Evolutionary conservation across 176 grass and related monocot species (phyloP).

Genomic region (Hyparrhenia diplandra): DNA sequence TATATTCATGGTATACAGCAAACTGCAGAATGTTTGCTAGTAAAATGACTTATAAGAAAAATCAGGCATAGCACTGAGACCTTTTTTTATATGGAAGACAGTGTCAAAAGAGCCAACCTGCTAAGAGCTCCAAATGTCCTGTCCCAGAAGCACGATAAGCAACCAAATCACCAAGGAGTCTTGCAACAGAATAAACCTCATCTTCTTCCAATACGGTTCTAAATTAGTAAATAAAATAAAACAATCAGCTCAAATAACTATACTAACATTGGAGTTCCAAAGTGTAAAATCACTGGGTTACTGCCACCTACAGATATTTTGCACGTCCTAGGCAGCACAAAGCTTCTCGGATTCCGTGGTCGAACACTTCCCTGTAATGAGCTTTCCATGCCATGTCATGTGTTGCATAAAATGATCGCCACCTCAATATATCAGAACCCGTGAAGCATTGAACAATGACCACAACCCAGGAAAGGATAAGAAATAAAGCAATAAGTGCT

Average conservation of each 20-base stretch:
- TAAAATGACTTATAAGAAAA: background rate
- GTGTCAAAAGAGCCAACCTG: constrained; percentile 53
- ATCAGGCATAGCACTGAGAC: background rate
- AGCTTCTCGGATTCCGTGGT: constrained; percentile 96
- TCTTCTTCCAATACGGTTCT: constrained; percentile 96
- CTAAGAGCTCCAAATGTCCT: constrained; percentile 90
- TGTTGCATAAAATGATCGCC: constrained; percentile 95
- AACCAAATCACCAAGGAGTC: constrained; percentile 91
- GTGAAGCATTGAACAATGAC: constrained; percentile 82
- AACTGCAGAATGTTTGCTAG: constrained; percentile 7
- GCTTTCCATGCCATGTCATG: constrained; percentile 99
- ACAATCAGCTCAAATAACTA: background rate
- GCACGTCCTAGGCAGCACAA: constrained; percentile 89
- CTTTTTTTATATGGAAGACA: constrained; percentile 5
- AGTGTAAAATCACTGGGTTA: constrained; percentile 26
- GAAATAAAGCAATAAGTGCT: constrained; percentile 61
- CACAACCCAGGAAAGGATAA: constrained; percentile 75
- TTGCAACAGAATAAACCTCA: constrained; percentile 94
- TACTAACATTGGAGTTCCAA: constrained; percentile 15
- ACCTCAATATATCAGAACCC: constrained; percentile 87
- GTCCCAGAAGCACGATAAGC: constrained; percentile 99
- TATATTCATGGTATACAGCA: background rate
- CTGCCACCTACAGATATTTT: constrained; percentile 79
- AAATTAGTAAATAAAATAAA: constrained; percentile 31
- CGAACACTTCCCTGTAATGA: constrained; percentile 98